phyloP scores from a whole-genome alignment of 306 rosid genomes.

The Vigna reflexopilosa region DNA sequence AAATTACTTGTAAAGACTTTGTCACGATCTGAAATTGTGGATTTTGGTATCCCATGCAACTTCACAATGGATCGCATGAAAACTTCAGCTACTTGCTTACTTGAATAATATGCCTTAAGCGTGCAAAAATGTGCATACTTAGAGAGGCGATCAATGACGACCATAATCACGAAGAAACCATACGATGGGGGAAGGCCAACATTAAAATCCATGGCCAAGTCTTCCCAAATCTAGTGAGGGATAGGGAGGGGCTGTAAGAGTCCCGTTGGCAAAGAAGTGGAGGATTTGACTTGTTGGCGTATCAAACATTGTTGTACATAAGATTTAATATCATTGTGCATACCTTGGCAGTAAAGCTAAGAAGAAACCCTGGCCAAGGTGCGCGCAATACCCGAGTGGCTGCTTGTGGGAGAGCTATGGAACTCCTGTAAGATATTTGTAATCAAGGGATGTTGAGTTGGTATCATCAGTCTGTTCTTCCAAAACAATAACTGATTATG shows the following conservation, averaged over 20 bases:
- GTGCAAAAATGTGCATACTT: background rate
- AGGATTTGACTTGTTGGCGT: no score
- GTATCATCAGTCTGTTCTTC: no score
- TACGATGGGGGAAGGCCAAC: background rate
- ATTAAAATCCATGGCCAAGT: background rate
- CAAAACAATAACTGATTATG: no score
- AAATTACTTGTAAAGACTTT: background rate
- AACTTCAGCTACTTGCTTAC: background rate
- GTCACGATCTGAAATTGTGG: background rate
- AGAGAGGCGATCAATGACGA: background rate
- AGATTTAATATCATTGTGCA: no score
- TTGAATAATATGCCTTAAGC: background rate
- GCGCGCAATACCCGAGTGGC: background rate
- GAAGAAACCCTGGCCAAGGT: background rate
- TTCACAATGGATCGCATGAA: background rate
- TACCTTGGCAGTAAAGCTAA: background rate
- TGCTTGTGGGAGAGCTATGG: background rate
- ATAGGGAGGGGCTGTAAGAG: no score
- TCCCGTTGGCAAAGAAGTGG: no score
- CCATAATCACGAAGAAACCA: background rate
- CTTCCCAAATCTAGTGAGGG: no score
- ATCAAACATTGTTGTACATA: no score
- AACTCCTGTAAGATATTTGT: background rate
- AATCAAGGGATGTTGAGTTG: no score
- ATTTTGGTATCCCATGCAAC: background rate